Conservation (phyloP, 345 rosid genomes). For the Cochlearia excelsa region DNA sequence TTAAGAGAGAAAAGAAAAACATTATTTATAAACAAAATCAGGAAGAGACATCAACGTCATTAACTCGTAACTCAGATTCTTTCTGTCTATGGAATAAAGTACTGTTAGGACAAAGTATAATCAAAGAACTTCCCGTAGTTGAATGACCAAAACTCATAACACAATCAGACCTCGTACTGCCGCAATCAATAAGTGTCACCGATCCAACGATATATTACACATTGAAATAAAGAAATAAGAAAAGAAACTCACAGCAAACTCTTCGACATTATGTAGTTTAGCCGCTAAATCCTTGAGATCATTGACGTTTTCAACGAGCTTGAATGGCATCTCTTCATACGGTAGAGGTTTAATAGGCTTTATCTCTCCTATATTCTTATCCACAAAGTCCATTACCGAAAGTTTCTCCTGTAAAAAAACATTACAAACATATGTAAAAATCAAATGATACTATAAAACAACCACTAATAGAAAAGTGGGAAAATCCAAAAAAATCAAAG, state of each 20-base stretch:
- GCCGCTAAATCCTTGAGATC: conserved; percentile 75
- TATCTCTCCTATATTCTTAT: conserved; percentile 40
- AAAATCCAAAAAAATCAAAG: no score
- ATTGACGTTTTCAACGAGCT: conserved; percentile 69
- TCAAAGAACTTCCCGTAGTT: no score
- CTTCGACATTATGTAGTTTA: conserved; percentile 53
- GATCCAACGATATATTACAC: conserved; percentile 5
- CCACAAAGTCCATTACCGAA: conserved; percentile 69
- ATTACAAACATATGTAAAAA: neutral
- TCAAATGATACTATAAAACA: neutral
- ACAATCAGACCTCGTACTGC: conserved; percentile 6
- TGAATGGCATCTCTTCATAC: conserved; percentile 60
- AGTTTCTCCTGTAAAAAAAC: conserved; percentile 55
- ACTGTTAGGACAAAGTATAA: no score
- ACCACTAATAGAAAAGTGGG: neutral
- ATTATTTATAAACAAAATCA: no score
- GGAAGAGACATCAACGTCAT: no score
- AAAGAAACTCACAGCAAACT: conserved; percentile 69
- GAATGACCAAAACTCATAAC: neutral
- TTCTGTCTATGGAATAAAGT: no score
- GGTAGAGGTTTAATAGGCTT: conserved; percentile 50
- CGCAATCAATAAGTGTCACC: neutral
- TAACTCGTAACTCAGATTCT: no score
- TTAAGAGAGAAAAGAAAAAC: no score
- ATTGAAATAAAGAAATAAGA: neutral